Evolutionary conservation across 2,329 filamentous ascomycete species (phyloP).

Genomic region (Apiospora koreana): DNA sequence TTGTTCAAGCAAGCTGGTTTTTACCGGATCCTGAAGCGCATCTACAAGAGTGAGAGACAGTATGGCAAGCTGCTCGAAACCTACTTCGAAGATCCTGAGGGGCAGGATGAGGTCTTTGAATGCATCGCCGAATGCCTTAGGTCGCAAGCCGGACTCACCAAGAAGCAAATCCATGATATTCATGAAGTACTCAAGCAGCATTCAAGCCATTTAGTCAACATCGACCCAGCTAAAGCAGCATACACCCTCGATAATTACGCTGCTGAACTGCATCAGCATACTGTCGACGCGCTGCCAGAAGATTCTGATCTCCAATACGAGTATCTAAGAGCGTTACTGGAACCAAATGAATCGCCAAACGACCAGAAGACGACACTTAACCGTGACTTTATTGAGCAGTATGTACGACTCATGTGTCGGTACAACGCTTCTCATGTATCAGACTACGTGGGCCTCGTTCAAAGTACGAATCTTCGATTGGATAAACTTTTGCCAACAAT

Average conservation of each 20-base stretch:
- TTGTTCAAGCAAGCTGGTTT: slow-evolving; percentile 80
- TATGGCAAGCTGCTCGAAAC: slow-evolving; percentile 76
- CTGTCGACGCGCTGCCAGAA: slow-evolving; percentile 63
- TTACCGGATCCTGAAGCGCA: slow-evolving; percentile 87
- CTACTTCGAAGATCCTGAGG: slow-evolving; percentile 83
- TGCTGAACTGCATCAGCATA: slow-evolving; percentile 64
- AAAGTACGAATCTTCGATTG: slow-evolving; percentile 75
- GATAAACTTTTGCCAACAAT: slow-evolving; percentile 82
- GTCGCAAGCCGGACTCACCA: slow-evolving; percentile 60
- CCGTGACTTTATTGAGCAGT: slow-evolving; percentile 73
- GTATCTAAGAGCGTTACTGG: slow-evolving; percentile 78
- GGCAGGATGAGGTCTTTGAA: slow-evolving; percentile 74
- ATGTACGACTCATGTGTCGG: slow-evolving; percentile 87
- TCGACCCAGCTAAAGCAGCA: slow-evolving; percentile 68
- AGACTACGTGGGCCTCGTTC: slow-evolving; percentile 76
- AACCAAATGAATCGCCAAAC: slow-evolving; percentile 49
- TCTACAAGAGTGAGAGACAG: slow-evolving; percentile 78
- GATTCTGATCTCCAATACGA: slow-evolving; percentile 67
- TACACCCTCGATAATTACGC: slow-evolving; percentile 62
- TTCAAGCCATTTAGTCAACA: slow-evolving; percentile 64
- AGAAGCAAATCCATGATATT: slow-evolving; percentile 73
- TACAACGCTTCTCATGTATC: slow-evolving; percentile 83
- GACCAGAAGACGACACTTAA: slow-evolving; percentile 39
- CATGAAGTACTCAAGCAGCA: slow-evolving; percentile 66
- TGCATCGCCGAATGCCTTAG: slow-evolving; percentile 77